Evolutionary conservation across 176 grass and related monocot species (phyloP).

Genomic region (Triticum timopheevii): DNA sequence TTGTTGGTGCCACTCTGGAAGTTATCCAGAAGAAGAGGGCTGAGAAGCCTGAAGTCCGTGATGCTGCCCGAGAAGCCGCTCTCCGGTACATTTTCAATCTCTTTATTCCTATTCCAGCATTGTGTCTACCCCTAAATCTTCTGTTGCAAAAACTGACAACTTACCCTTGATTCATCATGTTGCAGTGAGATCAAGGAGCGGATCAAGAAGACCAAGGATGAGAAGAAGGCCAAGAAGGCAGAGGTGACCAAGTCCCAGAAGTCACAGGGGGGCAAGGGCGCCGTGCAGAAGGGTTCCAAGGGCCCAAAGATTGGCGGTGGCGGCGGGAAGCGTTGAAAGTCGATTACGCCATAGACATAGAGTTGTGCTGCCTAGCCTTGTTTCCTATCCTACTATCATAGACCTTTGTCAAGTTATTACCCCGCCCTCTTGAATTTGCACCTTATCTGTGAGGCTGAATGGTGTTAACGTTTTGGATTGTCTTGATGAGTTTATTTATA

Average conservation of each 20-base stretch:
- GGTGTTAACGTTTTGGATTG: slow-evolving; percentile 26
- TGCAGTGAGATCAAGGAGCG: slow-evolving; percentile 70
- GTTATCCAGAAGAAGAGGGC: slow-evolving; percentile 91
- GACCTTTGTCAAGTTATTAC: slow-evolving; percentile 37
- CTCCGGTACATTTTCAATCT: slow-evolving; percentile 57
- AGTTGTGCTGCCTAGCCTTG: slow-evolving; percentile 27
- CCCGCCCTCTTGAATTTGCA: slow-evolving; percentile 4
- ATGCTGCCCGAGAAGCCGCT: slow-evolving; percentile 90
- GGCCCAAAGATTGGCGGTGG: slow-evolving; percentile 56
- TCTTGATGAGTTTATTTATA: slow-evolving; percentile 18
- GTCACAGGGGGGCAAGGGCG: slow-evolving; percentile 46
- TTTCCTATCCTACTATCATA: not conserved
- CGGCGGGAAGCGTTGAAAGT: slow-evolving; percentile 53
- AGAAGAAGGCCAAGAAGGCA: slow-evolving; percentile 63
- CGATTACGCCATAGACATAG: slow-evolving; percentile 2
- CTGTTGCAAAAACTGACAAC: not conserved
- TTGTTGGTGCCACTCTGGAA: slow-evolving; percentile 87
- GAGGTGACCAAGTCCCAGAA: slow-evolving; percentile 62
- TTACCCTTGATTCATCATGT: not conserved
- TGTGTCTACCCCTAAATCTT: not conserved
- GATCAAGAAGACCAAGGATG: slow-evolving; percentile 69
- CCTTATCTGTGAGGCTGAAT: slow-evolving; percentile 9
- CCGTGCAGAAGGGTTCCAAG: slow-evolving; percentile 38
- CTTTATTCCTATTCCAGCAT: no score
- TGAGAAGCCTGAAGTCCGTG: slow-evolving; percentile 90